Evolutionary conservation across 2,329 filamentous ascomycete species (phyloP).

Genomic region (Aspergillus fumigatus): DNA sequence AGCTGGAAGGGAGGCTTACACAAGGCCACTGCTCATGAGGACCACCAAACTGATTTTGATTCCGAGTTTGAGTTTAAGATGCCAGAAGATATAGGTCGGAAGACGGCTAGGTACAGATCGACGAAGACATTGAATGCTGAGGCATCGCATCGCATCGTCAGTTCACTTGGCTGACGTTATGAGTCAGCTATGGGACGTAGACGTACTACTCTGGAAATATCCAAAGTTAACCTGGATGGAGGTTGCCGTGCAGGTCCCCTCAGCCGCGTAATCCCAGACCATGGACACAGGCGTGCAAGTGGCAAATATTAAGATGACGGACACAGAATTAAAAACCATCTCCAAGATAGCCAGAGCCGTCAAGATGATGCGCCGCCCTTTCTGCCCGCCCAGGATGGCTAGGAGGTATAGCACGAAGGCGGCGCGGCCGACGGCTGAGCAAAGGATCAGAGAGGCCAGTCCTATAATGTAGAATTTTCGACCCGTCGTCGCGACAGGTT

Average conservation of each 20-base stretch:
- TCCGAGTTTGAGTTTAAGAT: constrained; percentile 25
- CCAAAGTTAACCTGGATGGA: constrained; percentile 23
- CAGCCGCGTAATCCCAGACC: constrained; percentile 18
- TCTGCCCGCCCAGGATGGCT: constrained; percentile 4
- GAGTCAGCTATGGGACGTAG: not conserved
- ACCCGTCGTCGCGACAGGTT: not conserved
- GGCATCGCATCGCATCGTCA: not conserved
- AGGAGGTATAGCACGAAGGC: constrained; percentile 6
- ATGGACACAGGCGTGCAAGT: constrained; percentile 19
- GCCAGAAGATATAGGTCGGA: constrained; percentile 29
- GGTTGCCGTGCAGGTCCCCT: constrained; percentile 17
- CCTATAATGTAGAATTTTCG: constrained; percentile 1
- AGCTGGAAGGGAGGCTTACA: constrained; percentile 17
- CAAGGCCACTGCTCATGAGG: constrained; percentile 27
- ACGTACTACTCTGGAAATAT: constrained; percentile 24
- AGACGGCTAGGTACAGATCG: constrained; percentile 24
- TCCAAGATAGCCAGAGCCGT: constrained; percentile 11
- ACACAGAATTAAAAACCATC: constrained; percentile 18
- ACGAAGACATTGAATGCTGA: not conserved
- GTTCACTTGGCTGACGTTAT: no score
- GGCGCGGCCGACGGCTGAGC: constrained; percentile 1
- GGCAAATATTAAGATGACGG: constrained; percentile 22
- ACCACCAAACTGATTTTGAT: constrained; percentile 27
- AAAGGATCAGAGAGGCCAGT: not conserved
- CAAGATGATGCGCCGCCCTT: not conserved